Base-by-base conservation (phyloP, 2,329 filamentous ascomycete species). In the Gnomoniopsis sp. region DNA sequence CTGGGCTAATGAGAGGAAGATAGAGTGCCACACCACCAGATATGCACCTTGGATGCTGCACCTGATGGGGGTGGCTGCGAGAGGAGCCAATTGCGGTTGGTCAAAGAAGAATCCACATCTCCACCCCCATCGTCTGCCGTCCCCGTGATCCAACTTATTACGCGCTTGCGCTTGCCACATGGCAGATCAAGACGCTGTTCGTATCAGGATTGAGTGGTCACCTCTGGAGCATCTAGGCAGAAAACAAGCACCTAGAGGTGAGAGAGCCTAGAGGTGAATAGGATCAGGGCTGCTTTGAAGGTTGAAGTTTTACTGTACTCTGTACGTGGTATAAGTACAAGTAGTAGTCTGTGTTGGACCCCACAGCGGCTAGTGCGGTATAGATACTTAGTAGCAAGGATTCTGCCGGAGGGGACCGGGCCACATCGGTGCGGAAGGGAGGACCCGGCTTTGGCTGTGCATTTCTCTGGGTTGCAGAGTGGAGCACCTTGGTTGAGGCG, bases 11-110 rank as follows among this genome's bases (percentile, higher is more conserved):
- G 22, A 10, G 15, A 6, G 26, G 15, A 30, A n/a, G 23, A 15
- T 8, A 47, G 52, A 51, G 47, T 60, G n/a, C 6, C 47, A 58
- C 58, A 58, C 58, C 58, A 60, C 33, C 55, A 43, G 12, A 52
- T 23, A 47, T 54, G 55, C 58, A 50, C 50, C 17, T 34, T 54
- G 46, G 46, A 54, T 36, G 38, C 46, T 51, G 30, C 33, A 46
- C 38, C n/a, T 49, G 36, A 36, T 33, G 44, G 26, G 38, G 43
- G 48, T 34, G 50, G 50, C 21, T 44, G 50, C 36, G 8, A 1
- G 7, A n/a, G 43, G 23, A 17, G n/a, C 51, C 49, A 52, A 52
- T 52, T 30, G 26, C 4, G 22, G 2, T 34, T 51, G 6, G 36
- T 21, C 15, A 2, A n/a, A 21, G 21, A 36, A 33, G 49, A 10